phyloP scores from a whole-genome alignment of 176 grass and related monocot genomes.

The Thalia dealbata region DNA sequence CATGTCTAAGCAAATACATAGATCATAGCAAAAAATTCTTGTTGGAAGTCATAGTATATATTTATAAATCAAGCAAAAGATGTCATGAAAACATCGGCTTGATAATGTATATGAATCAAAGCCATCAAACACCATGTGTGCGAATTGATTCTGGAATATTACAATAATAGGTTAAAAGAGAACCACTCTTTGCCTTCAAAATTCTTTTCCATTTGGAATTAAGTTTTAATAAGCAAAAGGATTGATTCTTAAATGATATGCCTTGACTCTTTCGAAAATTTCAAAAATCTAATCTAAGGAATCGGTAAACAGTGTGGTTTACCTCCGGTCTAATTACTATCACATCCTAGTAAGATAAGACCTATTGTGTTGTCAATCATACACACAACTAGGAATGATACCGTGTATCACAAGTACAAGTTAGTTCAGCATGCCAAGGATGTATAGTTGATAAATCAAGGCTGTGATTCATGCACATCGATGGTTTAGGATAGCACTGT shows the following conservation, averaged over 20 bases:
- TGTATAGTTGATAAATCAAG: too few species aligned
- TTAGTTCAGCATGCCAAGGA: too few species aligned
- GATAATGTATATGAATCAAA: too few species aligned
- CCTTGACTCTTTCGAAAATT: background rate
- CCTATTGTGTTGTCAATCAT: slow-evolving; percentile 93
- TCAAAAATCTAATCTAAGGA: background rate
- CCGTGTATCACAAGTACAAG: too few species aligned
- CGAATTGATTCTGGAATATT: background rate
- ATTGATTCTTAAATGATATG: background rate
- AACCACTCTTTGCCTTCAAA: background rate
- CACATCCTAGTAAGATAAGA: slow-evolving; percentile 75
- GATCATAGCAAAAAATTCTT: too few species aligned
- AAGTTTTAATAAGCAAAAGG: background rate
- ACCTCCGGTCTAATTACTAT: slow-evolving; percentile 78
- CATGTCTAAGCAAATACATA: too few species aligned
- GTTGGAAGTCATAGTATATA: too few species aligned
- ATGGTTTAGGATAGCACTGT: too few species aligned
- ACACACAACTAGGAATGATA: slow-evolving; percentile 79
- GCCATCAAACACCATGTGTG: background rate
- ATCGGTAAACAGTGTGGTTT: background rate
- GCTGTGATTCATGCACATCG: too few species aligned
- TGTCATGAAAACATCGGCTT: background rate
- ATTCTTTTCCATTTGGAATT: background rate
- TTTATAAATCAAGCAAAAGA: background rate
- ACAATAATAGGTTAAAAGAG: background rate